Conservation (phyloP, 129 eudicot species). For the Ambrosia artemisiifolia region DNA sequence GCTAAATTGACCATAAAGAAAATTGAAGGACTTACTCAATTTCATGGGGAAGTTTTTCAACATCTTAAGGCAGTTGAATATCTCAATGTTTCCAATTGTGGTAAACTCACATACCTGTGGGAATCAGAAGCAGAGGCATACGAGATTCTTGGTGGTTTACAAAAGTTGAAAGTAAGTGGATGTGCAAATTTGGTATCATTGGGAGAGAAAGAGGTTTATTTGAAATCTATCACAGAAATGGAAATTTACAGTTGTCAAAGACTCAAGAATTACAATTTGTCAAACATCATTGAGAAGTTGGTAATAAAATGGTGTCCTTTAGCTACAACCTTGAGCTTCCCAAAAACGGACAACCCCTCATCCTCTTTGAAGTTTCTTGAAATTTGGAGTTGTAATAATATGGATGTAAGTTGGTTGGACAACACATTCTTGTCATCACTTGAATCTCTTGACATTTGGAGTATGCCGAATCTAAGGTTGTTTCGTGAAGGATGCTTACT, state of each 20-base stretch:
- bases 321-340: neutral
- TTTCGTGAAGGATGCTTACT: constrained; percentile 2
- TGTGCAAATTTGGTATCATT: constrained; percentile 15
- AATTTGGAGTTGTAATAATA: neutral
- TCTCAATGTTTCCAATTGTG: neutral
- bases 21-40: constrained; percentile 13
- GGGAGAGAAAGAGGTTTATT: constrained; percentile 15
- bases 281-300: neutral
- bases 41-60: constrained; percentile 1
- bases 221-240: constrained; percentile 4
- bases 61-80: constrained; percentile 11
- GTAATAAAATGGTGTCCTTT: neutral
- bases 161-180: neutral
- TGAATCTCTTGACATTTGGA: neutral
- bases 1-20: neutral
- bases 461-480: neutral
- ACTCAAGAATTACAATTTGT: no score
- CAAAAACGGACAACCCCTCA: neutral
- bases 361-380: constrained; percentile 7
- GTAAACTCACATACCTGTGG: constrained; percentile 18
- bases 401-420: constrained; percentile 2
- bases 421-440: constrained; percentile 8
- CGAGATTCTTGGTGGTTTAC: constrained; percentile 14
- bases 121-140: constrained; percentile 8
- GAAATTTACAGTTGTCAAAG: neutral